Base-by-base conservation (phyloP, 495 filamentous ascomycete genomes). In the Hypomontagnella submonticulosa region DNA sequence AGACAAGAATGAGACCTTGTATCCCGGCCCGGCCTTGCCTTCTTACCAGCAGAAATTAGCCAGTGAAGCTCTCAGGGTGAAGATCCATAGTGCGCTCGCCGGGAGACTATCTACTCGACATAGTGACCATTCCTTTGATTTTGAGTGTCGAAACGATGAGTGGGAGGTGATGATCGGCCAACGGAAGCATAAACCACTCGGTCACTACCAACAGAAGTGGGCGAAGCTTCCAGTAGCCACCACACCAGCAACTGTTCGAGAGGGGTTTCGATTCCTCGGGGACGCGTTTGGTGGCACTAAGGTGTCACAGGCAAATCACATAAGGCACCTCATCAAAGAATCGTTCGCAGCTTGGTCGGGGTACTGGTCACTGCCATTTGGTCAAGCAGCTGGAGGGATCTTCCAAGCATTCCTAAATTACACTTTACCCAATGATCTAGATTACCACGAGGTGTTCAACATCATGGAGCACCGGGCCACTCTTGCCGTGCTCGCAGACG, bases 381-480 rank as follows among this genome's bases (percentile, higher is more conserved):
- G 69, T 13, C 55, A 58, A 9, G 48, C 40, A 1, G 76, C 73
- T 6, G 56, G 47, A 6, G 16, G 48, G 12, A 48, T 66, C 4
- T 65, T 76, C 12, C 20, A 36, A 5, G 11, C n/a, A 11, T 71
- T 75, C 48, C 9, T 57, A 32, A 4, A 48, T 2, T 49, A 36
- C 1, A 7, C 18, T 7, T 19, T 58, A 0, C 69, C 65, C 0
- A 32, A 60, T 1, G 60, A 69, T 8, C 32, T 61, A 1, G 36
- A 66, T 1, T 61, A 61, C 34, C 77, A 73, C 30, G 73, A 75
- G 30, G 63, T 77, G 0, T 79, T 76, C 44, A 73, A 75, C 37
- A 10, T 68, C 1, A 44, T 78, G 10, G 78, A 79, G 51, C 76
- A 73, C 30, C 78, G 75, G 1, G 63, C 74, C 10, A 73, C 74